These are phyloP conservation scores for Dryadomyces quercivorus DNA, from an alignment of 2,329 filamentous ascomycete genomes.

Conservation along the genomic window DNA sequence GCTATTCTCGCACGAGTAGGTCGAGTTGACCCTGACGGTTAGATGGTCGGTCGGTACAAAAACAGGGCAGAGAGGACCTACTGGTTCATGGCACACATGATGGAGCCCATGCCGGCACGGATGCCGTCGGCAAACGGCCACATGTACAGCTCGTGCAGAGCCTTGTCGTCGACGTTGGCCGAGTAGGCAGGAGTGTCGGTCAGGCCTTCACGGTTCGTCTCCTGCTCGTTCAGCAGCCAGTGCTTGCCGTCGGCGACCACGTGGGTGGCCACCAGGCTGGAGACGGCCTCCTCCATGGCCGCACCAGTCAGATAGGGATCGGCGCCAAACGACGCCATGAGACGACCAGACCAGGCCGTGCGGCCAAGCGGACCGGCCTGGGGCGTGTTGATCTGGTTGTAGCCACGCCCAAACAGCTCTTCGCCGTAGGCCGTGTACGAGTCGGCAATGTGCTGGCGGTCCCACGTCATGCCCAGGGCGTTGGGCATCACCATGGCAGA, in stretches of 20 bases:
- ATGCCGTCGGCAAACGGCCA: conserved; percentile 63
- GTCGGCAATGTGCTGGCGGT: neutral
- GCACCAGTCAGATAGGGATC: neutral
- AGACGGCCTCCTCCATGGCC: neutral
- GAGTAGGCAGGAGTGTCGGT: neutral
- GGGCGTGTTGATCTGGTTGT: neutral
- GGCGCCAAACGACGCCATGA: neutral
- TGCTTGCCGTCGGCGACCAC: conserved; percentile 18
- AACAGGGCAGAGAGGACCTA: too few relatives aligned
- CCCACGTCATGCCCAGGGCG: neutral
- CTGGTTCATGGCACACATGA: conserved; percentile 77
- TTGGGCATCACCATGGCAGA: neutral
- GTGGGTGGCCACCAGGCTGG: neutral
- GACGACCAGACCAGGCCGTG: neutral
- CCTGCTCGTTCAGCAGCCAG: conserved; percentile 21
- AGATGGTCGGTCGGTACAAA: too few relatives aligned
- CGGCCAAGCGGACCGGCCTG: neutral
- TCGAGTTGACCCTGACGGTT: conserved; percentile 41
- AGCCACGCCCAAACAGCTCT: neutral
- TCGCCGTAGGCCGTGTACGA: neutral
- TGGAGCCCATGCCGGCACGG: conserved; percentile 60
- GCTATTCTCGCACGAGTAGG: conserved; percentile 54
- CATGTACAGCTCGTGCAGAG: conserved; percentile 17
- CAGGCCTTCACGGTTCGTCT: conserved; percentile 14
- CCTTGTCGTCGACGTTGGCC: conserved; percentile 15